A percentile compares a stretch with the other conserved stretches of the same genome.
Conservation (phyloP, 345 rosid genomes). For the Citrus trifoliata region DNA sequence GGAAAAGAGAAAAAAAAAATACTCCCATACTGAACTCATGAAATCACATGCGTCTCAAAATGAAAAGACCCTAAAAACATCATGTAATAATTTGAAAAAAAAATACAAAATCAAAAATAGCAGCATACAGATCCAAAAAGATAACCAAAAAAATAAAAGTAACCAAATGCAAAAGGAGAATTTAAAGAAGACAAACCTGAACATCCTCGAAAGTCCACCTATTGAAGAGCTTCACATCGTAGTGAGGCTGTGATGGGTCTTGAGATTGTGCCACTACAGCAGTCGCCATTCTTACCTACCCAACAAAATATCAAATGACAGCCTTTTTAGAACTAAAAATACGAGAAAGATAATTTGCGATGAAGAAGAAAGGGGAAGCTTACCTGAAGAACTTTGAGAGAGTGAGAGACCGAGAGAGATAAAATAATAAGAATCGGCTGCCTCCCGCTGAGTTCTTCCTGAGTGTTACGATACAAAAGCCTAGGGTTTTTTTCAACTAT, state of each 20-base stretch:
- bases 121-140: background rate
- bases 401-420: too few species aligned
- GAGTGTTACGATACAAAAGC: too few species aligned
- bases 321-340: too few species aligned
- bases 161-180: background rate
- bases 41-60: background rate
- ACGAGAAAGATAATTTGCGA: too few species aligned
- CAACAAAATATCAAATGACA: background rate
- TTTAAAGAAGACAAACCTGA: conserved; percentile 29
- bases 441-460: too few species aligned
- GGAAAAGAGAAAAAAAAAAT: background rate
- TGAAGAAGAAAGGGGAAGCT: too few species aligned
- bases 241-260: conserved; percentile 17
- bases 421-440: too few species aligned
- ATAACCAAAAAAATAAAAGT: background rate
- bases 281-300: conserved; percentile 26
- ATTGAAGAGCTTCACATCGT: conserved; percentile 80
- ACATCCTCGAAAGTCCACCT: conserved; percentile 84
- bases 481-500: too few species aligned
- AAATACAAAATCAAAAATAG: background rate
- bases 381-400: too few species aligned
- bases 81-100: too few species aligned
- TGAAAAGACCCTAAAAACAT: background rate
- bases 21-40: background rate
- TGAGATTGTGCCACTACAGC: background rate